These are phyloP conservation scores for Ophiocordyceps unilateralis DNA, from an alignment of 2,329 filamentous ascomycete species.

Conservation along the genomic window DNA sequence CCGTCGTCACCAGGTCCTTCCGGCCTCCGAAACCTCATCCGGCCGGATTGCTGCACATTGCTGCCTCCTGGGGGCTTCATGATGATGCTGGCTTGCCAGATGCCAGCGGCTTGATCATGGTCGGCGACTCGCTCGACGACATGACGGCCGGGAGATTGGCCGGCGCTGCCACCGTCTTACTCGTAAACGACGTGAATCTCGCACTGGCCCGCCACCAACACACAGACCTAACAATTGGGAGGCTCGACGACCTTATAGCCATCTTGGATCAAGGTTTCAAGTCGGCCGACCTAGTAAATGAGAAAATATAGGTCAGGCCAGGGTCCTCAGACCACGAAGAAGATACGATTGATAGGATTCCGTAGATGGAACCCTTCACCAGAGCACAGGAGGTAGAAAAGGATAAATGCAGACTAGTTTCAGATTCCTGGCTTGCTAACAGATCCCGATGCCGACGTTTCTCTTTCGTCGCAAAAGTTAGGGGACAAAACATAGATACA, in stretches of 20 bases:
- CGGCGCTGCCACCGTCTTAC: conserved; percentile 76
- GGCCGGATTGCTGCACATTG: conserved; percentile 76
- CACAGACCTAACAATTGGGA: conserved; percentile 57
- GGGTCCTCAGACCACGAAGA: no score
- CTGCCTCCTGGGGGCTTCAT: conserved; percentile 50
- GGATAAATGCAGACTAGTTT: background rate
- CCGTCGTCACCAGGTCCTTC: conserved; percentile 74
- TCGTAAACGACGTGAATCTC: conserved; percentile 67
- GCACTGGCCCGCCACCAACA: conserved; percentile 53
- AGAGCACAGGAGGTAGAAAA: background rate
- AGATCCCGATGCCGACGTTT: conserved; percentile 5
- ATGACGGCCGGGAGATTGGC: conserved; percentile 74
- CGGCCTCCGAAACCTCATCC: conserved; percentile 73
- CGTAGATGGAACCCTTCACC: no score
- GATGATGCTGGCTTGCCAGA: conserved; percentile 14
- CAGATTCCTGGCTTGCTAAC: conserved; percentile 6
- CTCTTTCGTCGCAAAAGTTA: background rate
- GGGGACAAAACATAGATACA: background rate
- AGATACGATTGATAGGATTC: background rate
- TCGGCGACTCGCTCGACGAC: conserved; percentile 76
- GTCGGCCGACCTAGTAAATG: conserved; percentile 20
- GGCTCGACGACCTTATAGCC: conserved; percentile 58
- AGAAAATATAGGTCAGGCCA: no score
- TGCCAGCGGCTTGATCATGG: conserved; percentile 40
- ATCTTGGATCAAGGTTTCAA: conserved; percentile 62